Percentiles rank a stretch among this genome's conserved stretches.
Evolutionary conservation across 1,284 basidiomycete genomes (phyloP).

Genomic region (Microbotryum silenes-acaulis): DNA sequence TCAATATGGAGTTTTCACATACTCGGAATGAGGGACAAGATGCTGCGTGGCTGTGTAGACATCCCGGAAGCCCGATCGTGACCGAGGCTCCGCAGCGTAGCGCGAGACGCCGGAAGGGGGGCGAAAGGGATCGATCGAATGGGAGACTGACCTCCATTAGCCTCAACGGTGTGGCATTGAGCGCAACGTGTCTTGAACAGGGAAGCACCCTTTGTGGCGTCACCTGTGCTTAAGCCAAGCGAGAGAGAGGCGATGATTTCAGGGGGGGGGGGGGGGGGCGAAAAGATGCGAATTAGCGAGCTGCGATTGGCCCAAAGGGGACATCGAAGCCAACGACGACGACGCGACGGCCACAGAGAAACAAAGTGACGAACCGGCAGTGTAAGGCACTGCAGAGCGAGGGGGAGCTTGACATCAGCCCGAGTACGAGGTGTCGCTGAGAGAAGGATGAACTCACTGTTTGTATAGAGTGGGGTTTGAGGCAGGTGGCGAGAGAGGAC

Average conservation of each 20-base stretch:
- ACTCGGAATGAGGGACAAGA: neutral
- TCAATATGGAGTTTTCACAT: slow-evolving; percentile 4
- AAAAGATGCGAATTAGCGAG: neutral
- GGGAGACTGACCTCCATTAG: slow-evolving; percentile 58
- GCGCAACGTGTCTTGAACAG: slow-evolving; percentile 54
- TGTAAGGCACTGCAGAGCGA: slow-evolving; percentile 44
- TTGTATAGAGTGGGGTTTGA: too few relatives aligned
- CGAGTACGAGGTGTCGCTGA: too few relatives aligned
- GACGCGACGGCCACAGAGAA: neutral
- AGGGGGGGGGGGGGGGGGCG: neutral
- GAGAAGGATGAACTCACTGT: too few relatives aligned
- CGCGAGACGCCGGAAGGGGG: neutral
- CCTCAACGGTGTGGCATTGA: slow-evolving; percentile 88
- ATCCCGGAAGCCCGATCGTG: neutral
- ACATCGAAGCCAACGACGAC: neutral
- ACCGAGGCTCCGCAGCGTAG: too few relatives aligned
- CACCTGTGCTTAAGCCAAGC: slow-evolving; percentile 51
- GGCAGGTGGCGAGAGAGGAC: too few relatives aligned
- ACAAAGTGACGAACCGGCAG: slow-evolving; percentile 40
- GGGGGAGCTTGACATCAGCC: neutral
- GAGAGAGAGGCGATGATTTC: slow-evolving; percentile 3
- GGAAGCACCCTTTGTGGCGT: slow-evolving; percentile 74
- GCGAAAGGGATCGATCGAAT: neutral
- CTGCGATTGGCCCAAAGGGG: neutral
- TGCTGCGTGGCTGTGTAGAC: neutral